phyloP scores from a whole-genome alignment of 257 asterid genomes.

The Solanum chiquidenum region DNA sequence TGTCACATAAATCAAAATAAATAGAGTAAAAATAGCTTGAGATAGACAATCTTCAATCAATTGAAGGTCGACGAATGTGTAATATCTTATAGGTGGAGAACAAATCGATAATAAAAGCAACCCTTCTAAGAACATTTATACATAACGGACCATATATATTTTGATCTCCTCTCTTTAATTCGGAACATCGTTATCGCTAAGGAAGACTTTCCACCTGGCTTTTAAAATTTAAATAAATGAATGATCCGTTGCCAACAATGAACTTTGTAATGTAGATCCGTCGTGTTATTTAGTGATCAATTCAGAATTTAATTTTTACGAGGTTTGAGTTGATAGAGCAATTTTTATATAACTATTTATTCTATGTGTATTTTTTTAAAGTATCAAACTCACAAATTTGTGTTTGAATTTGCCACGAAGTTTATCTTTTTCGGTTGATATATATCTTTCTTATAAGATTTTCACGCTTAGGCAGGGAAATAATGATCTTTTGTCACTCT shows the following conservation, averaged over 20 bases:
- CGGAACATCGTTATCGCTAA: background rate
- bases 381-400: background rate
- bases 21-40: background rate
- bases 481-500: background rate
- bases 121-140: background rate
- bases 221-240: background rate
- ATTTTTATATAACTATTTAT: no score
- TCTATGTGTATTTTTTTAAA: no score
- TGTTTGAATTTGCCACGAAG: background rate
- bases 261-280: background rate
- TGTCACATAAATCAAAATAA: background rate
- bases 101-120: background rate
- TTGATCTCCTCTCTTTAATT: background rate
- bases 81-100: background rate
- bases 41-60: background rate
- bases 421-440: background rate
- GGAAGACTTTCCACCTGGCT: background rate
- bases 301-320: background rate
- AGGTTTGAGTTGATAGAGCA: background rate
- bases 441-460: background rate
- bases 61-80: background rate
- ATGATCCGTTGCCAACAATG: background rate
- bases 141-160: background rate
- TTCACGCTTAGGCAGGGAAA: background rate
- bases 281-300: background rate